Conservation (phyloP, 1,284 basidiomycete species). For the Boletus smithii region DNA sequence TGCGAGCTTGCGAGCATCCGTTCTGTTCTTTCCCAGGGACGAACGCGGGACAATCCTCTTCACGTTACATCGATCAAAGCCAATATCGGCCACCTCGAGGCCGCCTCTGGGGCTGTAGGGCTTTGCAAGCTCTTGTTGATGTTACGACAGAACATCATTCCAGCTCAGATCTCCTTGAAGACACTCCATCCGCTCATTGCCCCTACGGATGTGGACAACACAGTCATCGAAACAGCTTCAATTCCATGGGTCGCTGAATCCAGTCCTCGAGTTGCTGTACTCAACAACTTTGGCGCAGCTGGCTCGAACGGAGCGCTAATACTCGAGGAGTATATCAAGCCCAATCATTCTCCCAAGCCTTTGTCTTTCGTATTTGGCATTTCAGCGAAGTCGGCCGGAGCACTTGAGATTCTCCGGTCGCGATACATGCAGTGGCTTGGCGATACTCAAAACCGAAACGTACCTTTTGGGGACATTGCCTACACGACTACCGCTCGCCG, state of each 20-base stretch:
- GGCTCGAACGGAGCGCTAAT: conserved; percentile 66
- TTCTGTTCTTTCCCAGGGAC: conserved; percentile 45
- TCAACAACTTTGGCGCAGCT: conserved; percentile 74
- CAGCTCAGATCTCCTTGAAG: conserved; percentile 56
- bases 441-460: conserved; percentile 23
- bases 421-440: conserved; percentile 48
- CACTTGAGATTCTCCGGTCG: conserved; percentile 46
- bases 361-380: conserved; percentile 53
- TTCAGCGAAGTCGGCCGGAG: conserved; percentile 52
- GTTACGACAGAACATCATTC: conserved; percentile 54
- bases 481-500: conserved; percentile 66
- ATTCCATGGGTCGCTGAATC: conserved; percentile 41
- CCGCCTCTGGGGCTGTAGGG: conserved; percentile 68
- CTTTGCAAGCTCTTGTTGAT: conserved; percentile 70
- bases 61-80: conserved; percentile 67
- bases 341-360: conserved; percentile 1
- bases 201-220: conserved; percentile 47
- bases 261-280: conserved; percentile 48
- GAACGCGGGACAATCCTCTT: conserved; percentile 47
- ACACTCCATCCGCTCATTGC: conserved; percentile 55
- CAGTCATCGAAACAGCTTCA: conserved; percentile 43
- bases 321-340: conserved; percentile 47
- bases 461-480: conserved; percentile 47
- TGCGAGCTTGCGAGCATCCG: conserved; percentile 62
- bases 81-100: conserved; percentile 72